phyloP scores from a whole-genome alignment of 352 stramenopile species.

The Thalassiosira hispida region DNA sequence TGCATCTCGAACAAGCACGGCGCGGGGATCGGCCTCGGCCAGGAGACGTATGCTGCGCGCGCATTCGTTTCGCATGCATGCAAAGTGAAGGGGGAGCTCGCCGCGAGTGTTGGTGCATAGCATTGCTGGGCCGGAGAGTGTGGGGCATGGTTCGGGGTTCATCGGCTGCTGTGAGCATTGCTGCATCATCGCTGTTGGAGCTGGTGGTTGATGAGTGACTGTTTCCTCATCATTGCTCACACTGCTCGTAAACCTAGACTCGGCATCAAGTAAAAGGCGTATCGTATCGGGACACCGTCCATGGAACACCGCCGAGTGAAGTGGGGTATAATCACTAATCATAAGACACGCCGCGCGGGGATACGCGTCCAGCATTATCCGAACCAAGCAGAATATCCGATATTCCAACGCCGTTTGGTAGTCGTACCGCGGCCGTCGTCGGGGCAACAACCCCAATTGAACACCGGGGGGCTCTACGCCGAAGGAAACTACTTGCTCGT shows the following conservation, averaged over 20 bases:
- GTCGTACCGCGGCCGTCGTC: slow-evolving; percentile 30
- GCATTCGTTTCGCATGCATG: slow-evolving; percentile 74
- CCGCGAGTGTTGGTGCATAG: slow-evolving; percentile 71
- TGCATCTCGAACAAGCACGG: slow-evolving; percentile 62
- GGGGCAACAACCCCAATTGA: slow-evolving; percentile 14
- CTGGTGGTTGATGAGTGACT: not conserved
- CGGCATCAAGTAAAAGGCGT: slow-evolving; percentile 63
- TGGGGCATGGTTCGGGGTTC: slow-evolving; percentile 14
- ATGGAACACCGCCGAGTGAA: slow-evolving; percentile 82
- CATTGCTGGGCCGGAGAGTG: slow-evolving; percentile 37
- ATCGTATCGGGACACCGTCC: slow-evolving; percentile 74
- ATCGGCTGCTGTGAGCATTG: not conserved
- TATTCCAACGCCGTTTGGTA: slow-evolving; percentile 62
- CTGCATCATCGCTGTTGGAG: slow-evolving; percentile 12
- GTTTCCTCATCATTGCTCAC: not conserved
- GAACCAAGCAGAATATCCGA: slow-evolving; percentile 70
- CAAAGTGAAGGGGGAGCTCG: slow-evolving; percentile 80
- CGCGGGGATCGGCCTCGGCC: slow-evolving; percentile 65
- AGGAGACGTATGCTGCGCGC: slow-evolving; percentile 61
- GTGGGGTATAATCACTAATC: slow-evolving; percentile 76
- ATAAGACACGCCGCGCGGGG: slow-evolving; percentile 66
- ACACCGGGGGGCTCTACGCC: not conserved
- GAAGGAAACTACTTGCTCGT: slow-evolving; percentile 17
- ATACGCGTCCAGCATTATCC: slow-evolving; percentile 71
- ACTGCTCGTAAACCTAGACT: slow-evolving; percentile 37